Evolutionary conservation across 176 grass and related monocot species (phyloP), one percentile per base, ranked within the genome.

Genomic region (Canna indica): DNA sequence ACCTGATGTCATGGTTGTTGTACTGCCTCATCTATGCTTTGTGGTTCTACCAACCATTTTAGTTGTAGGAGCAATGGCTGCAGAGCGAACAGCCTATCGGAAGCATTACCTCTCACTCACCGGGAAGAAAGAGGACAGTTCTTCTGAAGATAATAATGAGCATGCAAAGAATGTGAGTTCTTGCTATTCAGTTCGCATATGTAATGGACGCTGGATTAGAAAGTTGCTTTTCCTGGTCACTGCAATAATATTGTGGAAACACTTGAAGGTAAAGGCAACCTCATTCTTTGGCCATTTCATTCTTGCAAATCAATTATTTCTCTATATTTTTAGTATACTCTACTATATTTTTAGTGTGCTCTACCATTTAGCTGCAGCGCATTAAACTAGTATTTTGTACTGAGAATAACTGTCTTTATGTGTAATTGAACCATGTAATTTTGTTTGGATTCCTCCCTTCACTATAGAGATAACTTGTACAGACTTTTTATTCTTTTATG

Each of bases 1-100:
- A 64, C 88, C 93, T 81, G 93, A 96, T 87, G 77, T 90, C 56
- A 91, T 96, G 88, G 83, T 96, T 70, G 84, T 96, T 79, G 86
- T 88, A 76, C 75, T 96, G 48, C 86, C 88, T 73, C 93, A 96
- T 83, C 69, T 96, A 13, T 88, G 73, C 81, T 87, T 86, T 54
- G 93, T 92, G 26, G 82, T 92, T 73, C 52, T 97, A 36, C 88
- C 88, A 1, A 79, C 83, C 1, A 67, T 97, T 67, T 56, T 80
- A 67, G 81, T 97, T 80, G 83, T 91, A 53, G 79, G 86, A 73
- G 77, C 80, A 28, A 85, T 92, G 86, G 81, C 86, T 80, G 88
- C 81, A 63, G 93, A 97, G 75, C 79, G 77, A 73, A 79, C 65
- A 7, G 53, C 83, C 64, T 87, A 83, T 75, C 82, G 84, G 50